Evolutionary conservation across 2,329 filamentous ascomycete genomes (phyloP), one percentile per base, ranked within the genome.

Genomic region (Cryphonectria radicalis): DNA sequence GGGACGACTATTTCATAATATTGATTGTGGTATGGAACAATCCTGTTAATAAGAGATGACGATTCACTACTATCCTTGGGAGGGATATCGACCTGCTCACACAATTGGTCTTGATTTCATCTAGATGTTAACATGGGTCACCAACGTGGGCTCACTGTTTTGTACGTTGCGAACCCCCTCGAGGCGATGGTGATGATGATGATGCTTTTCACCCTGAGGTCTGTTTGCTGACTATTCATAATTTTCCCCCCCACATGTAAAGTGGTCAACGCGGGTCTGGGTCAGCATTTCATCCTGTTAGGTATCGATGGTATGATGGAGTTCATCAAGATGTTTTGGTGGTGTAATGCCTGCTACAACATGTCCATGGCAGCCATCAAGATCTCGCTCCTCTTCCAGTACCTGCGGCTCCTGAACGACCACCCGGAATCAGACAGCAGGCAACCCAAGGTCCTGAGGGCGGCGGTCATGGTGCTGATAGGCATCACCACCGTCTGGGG

Each of bases 361-460:
- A 74, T 72, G 64, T 70, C 76, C 37, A 73, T 74, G 14, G 70
- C 75, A 25, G 72, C 75, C 40, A 75, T 77, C 66, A 77, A 77
- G 50, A 70, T 76, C 10, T 73, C 74, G 13, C 68, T 77, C 5
- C 74, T 77, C 22, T 75, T 76, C 65, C 76, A 77, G n/a, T 77
- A 75, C 42, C 74, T 77, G 6, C 76, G 75, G 22, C 68, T 77
- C 46, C 75, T 77, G 66, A 42, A 63, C 35, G 64, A 68, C 14
- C 74, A 72, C 28, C 70, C 72, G 11, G 76, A 68, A 72, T 72
- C 68, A 70, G 60, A 72, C 11, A 35, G 65, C 1, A 70, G 67
- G 8, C 70, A 74, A 19, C 64, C 74, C 5, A 75, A 66, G 70
- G 67, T 73, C 60, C 2, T 77, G 74, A 42, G 75, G 63, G 4